Evolutionary conservation across 176 grass and related monocot genomes (phyloP), one percentile per base, ranked within the genome.

Genomic region (Paspalum vaginatum): DNA sequence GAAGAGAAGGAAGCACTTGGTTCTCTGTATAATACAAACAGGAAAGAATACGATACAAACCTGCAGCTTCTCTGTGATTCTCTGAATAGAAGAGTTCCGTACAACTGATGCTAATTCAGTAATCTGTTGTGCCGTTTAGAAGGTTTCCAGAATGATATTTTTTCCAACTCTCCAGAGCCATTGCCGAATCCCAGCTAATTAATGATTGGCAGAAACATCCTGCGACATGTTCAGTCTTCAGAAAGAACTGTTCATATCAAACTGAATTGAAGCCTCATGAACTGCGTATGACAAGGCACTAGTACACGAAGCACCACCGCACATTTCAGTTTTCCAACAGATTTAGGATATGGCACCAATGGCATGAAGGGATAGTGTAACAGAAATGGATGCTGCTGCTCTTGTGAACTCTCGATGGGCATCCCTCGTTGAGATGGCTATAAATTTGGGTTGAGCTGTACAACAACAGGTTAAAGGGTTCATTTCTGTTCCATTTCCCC

Each of bases 11-110:
- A 62, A 51, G 74, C 74, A 49, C 68, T 45, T 39, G 78, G 47
- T 55, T 26, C 79, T 59, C 58, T 82, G 59, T 74, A 42, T 44
- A 73, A 79, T 79, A 79, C 68, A n/a, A n/a, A 43, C 45, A 40
- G 24, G n/a, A 53, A 61, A 6, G 58, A 61, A 75, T 67, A 57
- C 62, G 44, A 58, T 59, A 70, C 56, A 65, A 70, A 15, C 66
- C 61, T 82, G 76, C 69, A 42, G 26, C 70, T 80, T 66, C 41
- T 21, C 46, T 62, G 22, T 70, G 21, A 77, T 22, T 2, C 8
- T 9, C 25, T 74, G 24, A 80, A 52, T 15, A 57, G 12, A 20
- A 72, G 38, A 41, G 27, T 68, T 81, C 20, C 0, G 51, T 27
- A 26, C 20, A 7, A 25, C 22, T 57, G 20, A 58, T 47, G 10